These are phyloP conservation scores for Zangia roseola DNA, from an alignment of 768 basidiomycete genomes.

Conservation along the genomic window DNA sequence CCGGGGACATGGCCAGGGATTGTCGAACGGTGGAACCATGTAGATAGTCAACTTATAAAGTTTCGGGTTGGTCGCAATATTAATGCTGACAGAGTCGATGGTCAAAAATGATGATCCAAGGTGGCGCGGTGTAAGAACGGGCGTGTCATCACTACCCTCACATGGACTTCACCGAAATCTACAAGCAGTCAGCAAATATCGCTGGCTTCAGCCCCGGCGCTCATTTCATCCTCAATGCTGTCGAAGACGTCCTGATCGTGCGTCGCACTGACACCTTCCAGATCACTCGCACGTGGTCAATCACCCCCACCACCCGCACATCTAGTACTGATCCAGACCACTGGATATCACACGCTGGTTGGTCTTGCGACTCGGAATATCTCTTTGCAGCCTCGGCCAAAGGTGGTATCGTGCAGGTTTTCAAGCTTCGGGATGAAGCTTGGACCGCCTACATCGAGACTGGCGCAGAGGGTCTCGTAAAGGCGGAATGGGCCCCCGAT, in stretches of 20 bases:
- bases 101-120: no score
- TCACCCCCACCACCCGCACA: conserved; percentile 53
- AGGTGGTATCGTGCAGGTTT: conserved; percentile 67
- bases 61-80: conserved; percentile 8
- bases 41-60: conserved; percentile 10
- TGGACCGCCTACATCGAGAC: conserved; percentile 79
- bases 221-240: conserved; percentile 80
- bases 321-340: conserved; percentile 30
- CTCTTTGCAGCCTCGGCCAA: conserved; percentile 79
- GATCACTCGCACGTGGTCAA: conserved; percentile 76
- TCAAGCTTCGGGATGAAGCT: conserved; percentile 75
- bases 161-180: conserved; percentile 89
- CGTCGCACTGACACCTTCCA: conserved; percentile 83
- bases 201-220: conserved; percentile 85
- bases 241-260: conserved; percentile 77
- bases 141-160: conserved; percentile 5
- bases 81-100: conserved; percentile 15
- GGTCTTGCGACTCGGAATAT: conserved; percentile 89
- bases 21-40: background rate
- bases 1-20: conserved; percentile 5
- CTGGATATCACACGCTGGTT: conserved; percentile 73
- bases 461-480: conserved; percentile 80
- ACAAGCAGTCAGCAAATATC: conserved; percentile 68
- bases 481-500: conserved; percentile 89
- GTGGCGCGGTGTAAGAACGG: background rate